Conservation (phyloP, 2,329 filamentous ascomycete species). For the Torrubiella hemipterigena region DNA sequence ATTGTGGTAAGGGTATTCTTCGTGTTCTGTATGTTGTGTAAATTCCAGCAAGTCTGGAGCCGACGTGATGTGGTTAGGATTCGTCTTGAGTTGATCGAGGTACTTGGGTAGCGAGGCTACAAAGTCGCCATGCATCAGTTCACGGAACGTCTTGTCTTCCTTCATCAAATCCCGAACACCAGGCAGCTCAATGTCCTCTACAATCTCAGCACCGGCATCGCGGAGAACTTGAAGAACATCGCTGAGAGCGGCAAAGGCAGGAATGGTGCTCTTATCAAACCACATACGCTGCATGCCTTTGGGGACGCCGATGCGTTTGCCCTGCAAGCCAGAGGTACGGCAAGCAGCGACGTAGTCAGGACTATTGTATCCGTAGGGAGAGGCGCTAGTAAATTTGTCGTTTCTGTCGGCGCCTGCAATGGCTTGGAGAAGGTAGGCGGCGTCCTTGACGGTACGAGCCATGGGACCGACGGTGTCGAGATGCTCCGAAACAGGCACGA, state of each 20-base stretch:
- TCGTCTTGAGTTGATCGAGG: slow-evolving; percentile 38
- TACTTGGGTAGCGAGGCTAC: slow-evolving; percentile 41
- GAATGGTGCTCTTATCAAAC: slow-evolving; percentile 46
- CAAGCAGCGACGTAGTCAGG: slow-evolving; percentile 53
- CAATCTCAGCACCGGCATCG: slow-evolving; percentile 43
- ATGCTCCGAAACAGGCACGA: slow-evolving; percentile 52
- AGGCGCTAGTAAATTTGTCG: slow-evolving; percentile 53
- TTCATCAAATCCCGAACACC: slow-evolving; percentile 35
- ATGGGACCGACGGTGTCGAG: slow-evolving; percentile 58
- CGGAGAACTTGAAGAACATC: slow-evolving; percentile 32
- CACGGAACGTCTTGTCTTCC: slow-evolving; percentile 39
- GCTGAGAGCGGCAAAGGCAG: slow-evolving; percentile 18
- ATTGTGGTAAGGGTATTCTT: slow-evolving; percentile 46
- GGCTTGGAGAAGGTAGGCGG: slow-evolving; percentile 46
- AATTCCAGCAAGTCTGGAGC: slow-evolving; percentile 40
- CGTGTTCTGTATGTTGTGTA: slow-evolving; percentile 36
- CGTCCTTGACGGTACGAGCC: slow-evolving; percentile 53
- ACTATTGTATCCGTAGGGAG: slow-evolving; percentile 30
- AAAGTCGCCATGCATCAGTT: slow-evolving; percentile 50
- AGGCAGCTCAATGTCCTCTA: slow-evolving; percentile 40
- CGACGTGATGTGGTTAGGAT: slow-evolving; percentile 42
- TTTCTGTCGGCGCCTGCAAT: slow-evolving; percentile 49
- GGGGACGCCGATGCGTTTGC: slow-evolving; percentile 52
- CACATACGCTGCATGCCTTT: too few species aligned
- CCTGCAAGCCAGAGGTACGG: slow-evolving; percentile 35